Evolutionary conservation across 2,329 filamentous ascomycete genomes (phyloP).

Genomic region (Pseudopyricularia javanii): DNA sequence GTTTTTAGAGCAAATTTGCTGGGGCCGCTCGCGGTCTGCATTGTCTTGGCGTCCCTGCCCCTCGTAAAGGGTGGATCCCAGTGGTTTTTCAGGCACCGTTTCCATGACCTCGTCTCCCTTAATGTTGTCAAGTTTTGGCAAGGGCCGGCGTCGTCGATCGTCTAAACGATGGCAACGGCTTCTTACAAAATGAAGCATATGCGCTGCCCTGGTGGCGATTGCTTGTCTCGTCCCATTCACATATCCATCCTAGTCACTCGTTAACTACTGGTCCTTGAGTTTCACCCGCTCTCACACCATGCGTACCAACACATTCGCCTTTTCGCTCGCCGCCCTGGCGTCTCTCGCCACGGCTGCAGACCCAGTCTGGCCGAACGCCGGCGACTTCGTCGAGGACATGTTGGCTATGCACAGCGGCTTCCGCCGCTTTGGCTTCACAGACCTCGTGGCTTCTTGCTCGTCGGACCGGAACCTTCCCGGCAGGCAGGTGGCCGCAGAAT

Average conservation of each 20-base stretch:
- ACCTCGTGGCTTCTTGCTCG: not conserved
- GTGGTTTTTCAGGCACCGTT: too few relatives aligned
- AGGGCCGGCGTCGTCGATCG: too few relatives aligned
- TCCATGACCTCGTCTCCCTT: too few relatives aligned
- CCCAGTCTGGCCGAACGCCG: not conserved
- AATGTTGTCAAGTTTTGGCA: too few relatives aligned
- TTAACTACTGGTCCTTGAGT: not conserved
- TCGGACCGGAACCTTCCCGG: conserved; percentile 25
- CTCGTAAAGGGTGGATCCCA: too few relatives aligned
- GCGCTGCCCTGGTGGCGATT: too few relatives aligned
- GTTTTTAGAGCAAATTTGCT: too few relatives aligned
- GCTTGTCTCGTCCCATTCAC: not conserved
- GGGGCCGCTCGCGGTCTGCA: too few relatives aligned
- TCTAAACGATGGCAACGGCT: too few relatives aligned
- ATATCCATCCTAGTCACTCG: not conserved
- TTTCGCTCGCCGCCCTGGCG: not conserved
- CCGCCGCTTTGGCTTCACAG: not conserved
- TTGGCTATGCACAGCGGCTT: not conserved
- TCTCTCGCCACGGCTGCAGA: not conserved
- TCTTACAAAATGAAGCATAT: too few relatives aligned
- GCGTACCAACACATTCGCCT: not conserved
- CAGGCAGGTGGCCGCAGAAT: conserved; percentile 46
- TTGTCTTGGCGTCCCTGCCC: too few relatives aligned
- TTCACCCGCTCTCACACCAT: not conserved
- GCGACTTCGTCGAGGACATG: not conserved